Conservation (phyloP, 441 rosid genomes). For the Lepidium campestre region DNA sequence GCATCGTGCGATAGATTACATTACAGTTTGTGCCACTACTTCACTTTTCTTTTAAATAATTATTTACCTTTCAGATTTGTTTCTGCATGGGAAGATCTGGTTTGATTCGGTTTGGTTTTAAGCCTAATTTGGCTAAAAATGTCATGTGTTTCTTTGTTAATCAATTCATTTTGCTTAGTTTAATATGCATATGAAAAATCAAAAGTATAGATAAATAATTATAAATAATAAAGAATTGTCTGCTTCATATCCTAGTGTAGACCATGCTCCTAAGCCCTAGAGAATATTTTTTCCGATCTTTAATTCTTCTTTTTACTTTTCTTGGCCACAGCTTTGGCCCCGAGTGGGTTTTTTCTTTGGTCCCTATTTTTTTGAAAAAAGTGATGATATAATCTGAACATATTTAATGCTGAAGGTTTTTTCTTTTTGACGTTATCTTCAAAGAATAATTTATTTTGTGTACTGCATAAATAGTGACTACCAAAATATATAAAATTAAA, state of each 20-base stretch:
- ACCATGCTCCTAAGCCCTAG: not conserved
- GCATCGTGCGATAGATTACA: constrained; percentile 21
- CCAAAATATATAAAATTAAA: not conserved
- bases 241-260: too few species aligned
- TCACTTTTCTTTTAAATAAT: not conserved
- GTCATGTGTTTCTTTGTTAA: too few species aligned
- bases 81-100: constrained; percentile 1
- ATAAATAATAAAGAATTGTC: not conserved
- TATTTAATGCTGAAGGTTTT: not conserved
- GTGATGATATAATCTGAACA: constrained; percentile 10
- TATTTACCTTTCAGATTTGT: not conserved
- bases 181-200: not conserved
- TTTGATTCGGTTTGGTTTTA: not conserved
- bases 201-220: not conserved
- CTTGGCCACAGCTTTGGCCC: constrained; percentile 15
- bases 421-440: too few species aligned
- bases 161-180: too few species aligned
- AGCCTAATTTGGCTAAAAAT: not conserved
- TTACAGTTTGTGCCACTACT: constrained; percentile 15
- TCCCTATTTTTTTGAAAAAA: constrained; percentile 1
- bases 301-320: constrained; percentile 1
- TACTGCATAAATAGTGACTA: not conserved
- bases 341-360: constrained; percentile 20
- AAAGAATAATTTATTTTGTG: not conserved
- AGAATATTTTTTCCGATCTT: constrained; percentile 3